Evolutionary conservation across 192 early-diverging fungal species (phyloP).

Genomic region (Obelidium mucronatum): DNA sequence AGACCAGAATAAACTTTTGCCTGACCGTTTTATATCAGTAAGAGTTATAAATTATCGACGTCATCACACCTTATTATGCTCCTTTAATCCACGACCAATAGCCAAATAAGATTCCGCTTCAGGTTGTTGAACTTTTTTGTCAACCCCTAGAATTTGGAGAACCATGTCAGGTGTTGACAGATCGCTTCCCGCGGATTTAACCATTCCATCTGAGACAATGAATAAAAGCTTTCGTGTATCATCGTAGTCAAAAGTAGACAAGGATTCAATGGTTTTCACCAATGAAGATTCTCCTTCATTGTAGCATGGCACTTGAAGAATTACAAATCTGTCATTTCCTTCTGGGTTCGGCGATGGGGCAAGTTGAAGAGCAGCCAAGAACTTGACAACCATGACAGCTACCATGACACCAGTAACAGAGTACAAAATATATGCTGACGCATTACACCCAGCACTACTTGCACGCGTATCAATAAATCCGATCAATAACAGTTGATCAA

Average conservation of each 20-base stretch:
- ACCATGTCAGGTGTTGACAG: slow-evolving; percentile 91
- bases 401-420: slow-evolving; percentile 83
- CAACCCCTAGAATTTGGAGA: slow-evolving; percentile 90
- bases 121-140: slow-evolving; percentile 72
- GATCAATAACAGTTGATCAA: slow-evolving; percentile 85
- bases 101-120: slow-evolving; percentile 88
- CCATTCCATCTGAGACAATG: slow-evolving; percentile 94
- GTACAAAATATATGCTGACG: slow-evolving; percentile 87
- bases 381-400: slow-evolving; percentile 89
- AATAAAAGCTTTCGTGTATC: slow-evolving; percentile 96
- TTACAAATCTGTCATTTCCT: slow-evolving; percentile 87
- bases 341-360: slow-evolving; percentile 79
- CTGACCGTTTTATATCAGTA: neutral
- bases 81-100: slow-evolving; percentile 75
- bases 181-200: slow-evolving; percentile 92
- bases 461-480: slow-evolving; percentile 88
- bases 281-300: slow-evolving; percentile 97
- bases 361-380: slow-evolving; percentile 92
- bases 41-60: neutral
- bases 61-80: slow-evolving; percentile 80
- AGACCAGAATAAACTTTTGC: slow-evolving; percentile 95
- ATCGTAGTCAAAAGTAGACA: slow-evolving; percentile 87
- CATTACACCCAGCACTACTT: slow-evolving; percentile 63
- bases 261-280: slow-evolving; percentile 89
- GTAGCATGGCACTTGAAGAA: slow-evolving; percentile 94